Evolutionary conservation across 495 filamentous ascomycete species (phyloP).

Genomic region (Acidomyces sp.): DNA sequence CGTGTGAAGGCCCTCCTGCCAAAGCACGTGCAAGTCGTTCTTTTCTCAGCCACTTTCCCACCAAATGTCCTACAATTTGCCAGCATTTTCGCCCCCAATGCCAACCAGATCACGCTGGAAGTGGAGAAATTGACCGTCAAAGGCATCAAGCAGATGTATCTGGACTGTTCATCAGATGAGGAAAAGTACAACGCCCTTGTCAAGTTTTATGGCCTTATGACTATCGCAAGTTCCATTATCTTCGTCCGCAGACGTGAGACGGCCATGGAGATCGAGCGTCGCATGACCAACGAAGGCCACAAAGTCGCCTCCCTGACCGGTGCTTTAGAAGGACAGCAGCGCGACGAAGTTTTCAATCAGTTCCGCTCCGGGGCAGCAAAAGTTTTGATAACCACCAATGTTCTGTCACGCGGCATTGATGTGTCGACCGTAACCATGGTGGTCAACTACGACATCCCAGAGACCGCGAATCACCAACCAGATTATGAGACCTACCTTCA

Average conservation of each 20-base stretch:
- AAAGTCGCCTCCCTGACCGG: constrained; percentile 79
- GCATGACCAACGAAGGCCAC: constrained; percentile 80
- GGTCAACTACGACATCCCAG: constrained; percentile 78
- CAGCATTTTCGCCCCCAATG: constrained; percentile 60
- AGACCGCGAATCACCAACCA: constrained; percentile 52
- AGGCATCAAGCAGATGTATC: constrained; percentile 91
- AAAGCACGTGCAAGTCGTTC: constrained; percentile 59
- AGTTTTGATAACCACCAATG: constrained; percentile 98
- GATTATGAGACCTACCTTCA: constrained; percentile 95
- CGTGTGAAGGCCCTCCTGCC: constrained; percentile 75
- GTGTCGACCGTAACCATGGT: constrained; percentile 94
- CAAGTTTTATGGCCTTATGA: constrained; percentile 87
- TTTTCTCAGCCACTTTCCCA: constrained; percentile 96
- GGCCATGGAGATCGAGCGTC: constrained; percentile 65
- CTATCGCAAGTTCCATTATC: constrained; percentile 91
- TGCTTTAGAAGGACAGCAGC: constrained; percentile 66
- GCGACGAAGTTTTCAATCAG: constrained; percentile 72
- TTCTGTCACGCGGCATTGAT: constrained; percentile 92
- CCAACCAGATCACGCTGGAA: constrained; percentile 77
- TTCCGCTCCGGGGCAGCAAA: constrained; percentile 81
- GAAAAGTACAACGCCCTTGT: constrained; percentile 81
- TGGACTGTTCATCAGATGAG: constrained; percentile 69
- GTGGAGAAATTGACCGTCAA: constrained; percentile 89
- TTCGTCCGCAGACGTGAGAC: constrained; percentile 82
- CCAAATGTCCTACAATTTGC: constrained; percentile 70